These are phyloP conservation scores for Penicillium samsonianum DNA, from an alignment of 495 filamentous ascomycete genomes.

Conservation along the genomic window DNA sequence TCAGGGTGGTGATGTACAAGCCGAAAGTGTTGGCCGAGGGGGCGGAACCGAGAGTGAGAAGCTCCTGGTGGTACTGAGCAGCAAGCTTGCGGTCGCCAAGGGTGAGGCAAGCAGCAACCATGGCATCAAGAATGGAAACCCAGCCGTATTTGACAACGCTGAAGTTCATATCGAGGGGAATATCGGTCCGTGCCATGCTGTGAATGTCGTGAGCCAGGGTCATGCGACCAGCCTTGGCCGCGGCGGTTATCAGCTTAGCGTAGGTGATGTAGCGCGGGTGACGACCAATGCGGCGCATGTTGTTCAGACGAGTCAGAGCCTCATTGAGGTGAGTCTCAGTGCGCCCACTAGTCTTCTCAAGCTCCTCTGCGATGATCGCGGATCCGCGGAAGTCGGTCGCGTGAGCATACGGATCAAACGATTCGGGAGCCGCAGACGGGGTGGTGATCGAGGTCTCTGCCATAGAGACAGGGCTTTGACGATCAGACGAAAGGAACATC, in stretches of 20 bases:
- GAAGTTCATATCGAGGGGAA: conserved; percentile 80
- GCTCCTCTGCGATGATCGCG: conserved; percentile 79
- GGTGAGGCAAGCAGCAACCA: conserved; percentile 90
- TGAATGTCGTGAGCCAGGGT: conserved; percentile 84
- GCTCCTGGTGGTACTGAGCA: conserved; percentile 83
- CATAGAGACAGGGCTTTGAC: conserved; percentile 44
- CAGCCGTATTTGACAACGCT: conserved; percentile 88
- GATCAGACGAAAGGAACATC: conserved; percentile 30
- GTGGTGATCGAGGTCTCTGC: conserved; percentile 38
- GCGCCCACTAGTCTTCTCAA: conserved; percentile 71
- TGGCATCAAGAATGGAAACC: conserved; percentile 90
- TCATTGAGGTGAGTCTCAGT: conserved; percentile 74
- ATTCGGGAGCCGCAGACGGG: conserved; percentile 64
- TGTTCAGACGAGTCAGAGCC: conserved; percentile 77
- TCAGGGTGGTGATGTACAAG: conserved; percentile 95
- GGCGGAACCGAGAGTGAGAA: conserved; percentile 81
- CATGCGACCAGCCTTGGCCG: conserved; percentile 76
- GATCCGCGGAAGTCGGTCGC: conserved; percentile 92
- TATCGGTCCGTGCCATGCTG: conserved; percentile 80
- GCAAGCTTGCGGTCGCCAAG: conserved; percentile 77
- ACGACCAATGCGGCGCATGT: conserved; percentile 88
- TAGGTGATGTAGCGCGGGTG: conserved; percentile 96
- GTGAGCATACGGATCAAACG: conserved; percentile 84
- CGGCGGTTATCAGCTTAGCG: conserved; percentile 88
- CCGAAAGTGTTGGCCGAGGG: conserved; percentile 98